Conservation (phyloP, 805 yeast species). For the Ogataea zsoltii region DNA sequence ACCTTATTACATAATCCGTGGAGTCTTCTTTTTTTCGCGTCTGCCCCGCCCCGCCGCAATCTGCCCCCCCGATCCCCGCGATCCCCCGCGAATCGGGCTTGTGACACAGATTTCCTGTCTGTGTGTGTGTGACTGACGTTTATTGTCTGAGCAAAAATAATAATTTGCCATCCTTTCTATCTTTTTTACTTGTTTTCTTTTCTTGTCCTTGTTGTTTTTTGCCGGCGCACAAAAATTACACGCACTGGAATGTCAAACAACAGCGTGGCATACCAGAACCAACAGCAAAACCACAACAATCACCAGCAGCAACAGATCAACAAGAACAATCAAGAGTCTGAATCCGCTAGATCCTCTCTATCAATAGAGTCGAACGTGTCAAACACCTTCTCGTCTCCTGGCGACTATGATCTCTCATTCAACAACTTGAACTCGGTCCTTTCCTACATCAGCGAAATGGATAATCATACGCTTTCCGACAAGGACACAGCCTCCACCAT, state of each 20-base stretch:
- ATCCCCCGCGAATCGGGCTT: slow-evolving; percentile 2
- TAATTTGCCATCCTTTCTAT: slow-evolving; percentile 2
- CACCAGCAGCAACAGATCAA: slow-evolving; percentile 2
- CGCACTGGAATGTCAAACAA: slow-evolving; percentile 2
- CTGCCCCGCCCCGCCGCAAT: not conserved
- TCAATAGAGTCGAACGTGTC: slow-evolving; percentile 22
- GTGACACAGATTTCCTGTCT: slow-evolving; percentile 3
- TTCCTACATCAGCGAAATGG: slow-evolving; percentile 21
- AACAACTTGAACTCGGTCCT: slow-evolving; percentile 18
- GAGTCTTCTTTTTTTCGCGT: not conserved
- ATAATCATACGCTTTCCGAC: slow-evolving; percentile 20
- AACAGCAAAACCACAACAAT: not conserved
- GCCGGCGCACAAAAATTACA: not conserved
- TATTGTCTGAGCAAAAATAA: not conserved
- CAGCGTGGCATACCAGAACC: slow-evolving; percentile 5
- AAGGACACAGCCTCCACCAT: slow-evolving; percentile 15
- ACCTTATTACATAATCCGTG: no score
- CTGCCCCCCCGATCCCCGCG: not conserved
- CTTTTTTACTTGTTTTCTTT: slow-evolving; percentile 2
- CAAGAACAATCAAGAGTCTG: slow-evolving; percentile 7
- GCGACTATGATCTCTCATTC: slow-evolving; percentile 17
- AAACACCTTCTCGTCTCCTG: slow-evolving; percentile 17
- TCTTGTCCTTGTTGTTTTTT: not conserved
- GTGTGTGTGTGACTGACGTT: not conserved
- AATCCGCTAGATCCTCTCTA: slow-evolving; percentile 24